These are phyloP conservation scores for Lepidium africanum DNA, from an alignment of 345 rosid species.

Conservation along the genomic window DNA sequence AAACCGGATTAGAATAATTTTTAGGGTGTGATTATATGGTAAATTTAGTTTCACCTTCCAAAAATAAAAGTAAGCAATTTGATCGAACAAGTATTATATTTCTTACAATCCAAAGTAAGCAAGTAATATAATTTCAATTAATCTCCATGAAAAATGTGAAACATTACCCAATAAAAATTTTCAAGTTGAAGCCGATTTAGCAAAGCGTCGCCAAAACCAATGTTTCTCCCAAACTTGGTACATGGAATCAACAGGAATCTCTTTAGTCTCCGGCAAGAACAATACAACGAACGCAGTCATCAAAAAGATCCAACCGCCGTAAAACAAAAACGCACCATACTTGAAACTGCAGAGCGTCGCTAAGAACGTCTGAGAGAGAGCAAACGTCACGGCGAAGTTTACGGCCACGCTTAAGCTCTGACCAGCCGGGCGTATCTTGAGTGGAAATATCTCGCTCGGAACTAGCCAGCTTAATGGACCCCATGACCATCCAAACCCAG, in stretches of 20 bases:
- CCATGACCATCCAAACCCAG: conserved; percentile 80
- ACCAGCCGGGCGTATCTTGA: conserved; percentile 51
- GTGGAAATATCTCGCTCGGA: conserved; percentile 54
- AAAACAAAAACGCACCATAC: conserved; percentile 53
- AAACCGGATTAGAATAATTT: too few relatives aligned
- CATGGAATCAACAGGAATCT: conserved; percentile 53
- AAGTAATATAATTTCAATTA: too few relatives aligned
- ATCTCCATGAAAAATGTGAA: not conserved
- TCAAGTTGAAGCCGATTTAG: conserved; percentile 8
- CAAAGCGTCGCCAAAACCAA: conserved; percentile 51
- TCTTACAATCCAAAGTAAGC: too few relatives aligned
- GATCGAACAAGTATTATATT: too few relatives aligned
- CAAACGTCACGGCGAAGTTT: conserved; percentile 50
- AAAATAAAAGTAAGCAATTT: too few relatives aligned
- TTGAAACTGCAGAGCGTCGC: conserved; percentile 42
- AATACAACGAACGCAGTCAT: conserved; percentile 25
- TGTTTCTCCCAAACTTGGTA: conserved; percentile 57
- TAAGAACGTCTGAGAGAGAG: conserved; percentile 52
- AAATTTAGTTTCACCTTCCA: too few relatives aligned
- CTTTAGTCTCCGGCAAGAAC: conserved; percentile 64
- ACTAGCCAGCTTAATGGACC: conserved; percentile 69
- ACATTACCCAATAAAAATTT: not conserved
- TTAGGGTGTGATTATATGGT: too few relatives aligned
- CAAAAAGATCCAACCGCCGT: conserved; percentile 31
- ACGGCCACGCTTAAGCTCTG: conserved; percentile 44